Conservation (phyloP, 768 basidiomycete species). For the Cubamyces sp. region DNA sequence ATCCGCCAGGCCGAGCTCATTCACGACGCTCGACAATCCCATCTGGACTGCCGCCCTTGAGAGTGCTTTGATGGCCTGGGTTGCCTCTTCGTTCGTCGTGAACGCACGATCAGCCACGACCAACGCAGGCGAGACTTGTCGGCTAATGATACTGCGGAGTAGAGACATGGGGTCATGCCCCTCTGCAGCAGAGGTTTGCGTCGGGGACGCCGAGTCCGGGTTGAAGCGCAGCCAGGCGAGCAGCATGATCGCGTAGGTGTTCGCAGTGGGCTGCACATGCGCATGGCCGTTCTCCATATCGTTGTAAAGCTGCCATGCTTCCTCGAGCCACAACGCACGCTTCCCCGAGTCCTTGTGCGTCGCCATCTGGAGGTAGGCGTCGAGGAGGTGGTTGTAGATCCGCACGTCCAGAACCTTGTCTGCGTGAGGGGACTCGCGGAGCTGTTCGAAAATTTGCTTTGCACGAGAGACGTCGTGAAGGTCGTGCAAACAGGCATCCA, state of each 20-base stretch:
- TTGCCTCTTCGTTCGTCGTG: slow-evolving; percentile 56
- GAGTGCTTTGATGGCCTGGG: slow-evolving; percentile 55
- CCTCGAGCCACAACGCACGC: slow-evolving; percentile 59
- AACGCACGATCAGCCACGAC: slow-evolving; percentile 65
- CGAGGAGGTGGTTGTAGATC: slow-evolving; percentile 68
- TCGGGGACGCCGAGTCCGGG: slow-evolving; percentile 32
- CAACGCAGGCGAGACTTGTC: slow-evolving; percentile 51
- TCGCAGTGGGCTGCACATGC: slow-evolving; percentile 51
- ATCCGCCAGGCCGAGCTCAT: slow-evolving; percentile 60
- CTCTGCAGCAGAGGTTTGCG: slow-evolving; percentile 16
- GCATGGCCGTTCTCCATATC: slow-evolving; percentile 55
- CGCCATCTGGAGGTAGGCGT: slow-evolving; percentile 66
- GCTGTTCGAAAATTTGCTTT: slow-evolving; percentile 66
- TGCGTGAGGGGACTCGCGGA: slow-evolving; percentile 49
- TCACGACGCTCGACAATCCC: slow-evolving; percentile 52
- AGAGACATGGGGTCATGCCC: slow-evolving; percentile 30
- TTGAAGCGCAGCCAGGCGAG: slow-evolving; percentile 54
- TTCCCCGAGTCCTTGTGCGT: slow-evolving; percentile 47
- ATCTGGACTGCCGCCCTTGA: slow-evolving; percentile 64
- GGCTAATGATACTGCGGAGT: slow-evolving; percentile 44
- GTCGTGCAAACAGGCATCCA: slow-evolving; percentile 82
- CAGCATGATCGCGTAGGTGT: slow-evolving; percentile 74
- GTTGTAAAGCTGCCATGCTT: slow-evolving; percentile 63
- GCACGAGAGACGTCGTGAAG: slow-evolving; percentile 79
- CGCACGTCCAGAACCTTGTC: slow-evolving; percentile 51